Conservation (phyloP, 2,329 filamentous ascomycete genomes). For the Cercospora berteroae region DNA sequence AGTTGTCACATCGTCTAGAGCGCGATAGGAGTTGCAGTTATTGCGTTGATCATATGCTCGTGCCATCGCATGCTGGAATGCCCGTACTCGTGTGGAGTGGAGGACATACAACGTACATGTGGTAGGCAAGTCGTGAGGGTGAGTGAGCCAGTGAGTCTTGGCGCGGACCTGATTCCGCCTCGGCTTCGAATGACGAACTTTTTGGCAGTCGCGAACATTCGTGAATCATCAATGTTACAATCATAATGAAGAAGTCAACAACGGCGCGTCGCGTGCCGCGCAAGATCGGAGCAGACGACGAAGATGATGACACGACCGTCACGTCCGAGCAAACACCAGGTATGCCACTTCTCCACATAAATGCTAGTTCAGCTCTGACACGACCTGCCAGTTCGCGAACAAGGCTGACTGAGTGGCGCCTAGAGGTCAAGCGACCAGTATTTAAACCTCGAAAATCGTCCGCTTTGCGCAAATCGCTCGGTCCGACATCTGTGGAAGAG, state of each 20-base stretch:
- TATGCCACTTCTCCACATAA: slow-evolving; percentile 18
- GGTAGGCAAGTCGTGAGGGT: neutral
- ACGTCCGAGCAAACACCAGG: slow-evolving; percentile 26
- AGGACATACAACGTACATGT: neutral
- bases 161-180: neutral
- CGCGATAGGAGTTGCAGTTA: neutral
- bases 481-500: slow-evolving; percentile 55
- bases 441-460: slow-evolving; percentile 67
- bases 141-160: neutral
- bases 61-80: neutral
- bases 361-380: slow-evolving; percentile 24
- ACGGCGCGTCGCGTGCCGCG: slow-evolving; percentile 65
- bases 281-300: slow-evolving; percentile 71
- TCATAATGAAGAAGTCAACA: slow-evolving; percentile 57
- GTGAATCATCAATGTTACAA: neutral
- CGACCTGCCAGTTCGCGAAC: slow-evolving; percentile 18
- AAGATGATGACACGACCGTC: slow-evolving; percentile 46
- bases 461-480: slow-evolving; percentile 74
- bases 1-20: neutral
- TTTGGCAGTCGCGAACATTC: neutral
- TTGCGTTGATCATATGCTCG: neutral
- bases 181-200: slow-evolving; percentile 6
- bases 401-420: slow-evolving; percentile 49
- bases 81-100: neutral
- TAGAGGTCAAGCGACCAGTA: slow-evolving; percentile 54